Evolutionary conservation across 2,329 filamentous ascomycete species (phyloP).

Genomic region (Claviceps humidiphila): DNA sequence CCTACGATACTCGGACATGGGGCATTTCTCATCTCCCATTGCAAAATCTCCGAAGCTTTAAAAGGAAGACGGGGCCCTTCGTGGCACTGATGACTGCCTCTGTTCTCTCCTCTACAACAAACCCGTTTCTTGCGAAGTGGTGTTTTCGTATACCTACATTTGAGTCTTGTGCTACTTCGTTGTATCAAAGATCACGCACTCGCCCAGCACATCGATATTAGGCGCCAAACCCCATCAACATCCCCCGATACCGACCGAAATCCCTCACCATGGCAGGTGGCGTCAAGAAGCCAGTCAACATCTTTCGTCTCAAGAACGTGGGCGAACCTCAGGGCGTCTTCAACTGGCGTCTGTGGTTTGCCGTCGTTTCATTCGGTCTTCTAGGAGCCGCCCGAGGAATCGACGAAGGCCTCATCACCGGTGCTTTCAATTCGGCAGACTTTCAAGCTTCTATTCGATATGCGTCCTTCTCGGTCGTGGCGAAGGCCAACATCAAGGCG

Average conservation of each 20-base stretch:
- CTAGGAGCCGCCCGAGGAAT: constrained; percentile 66
- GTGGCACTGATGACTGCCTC: no score
- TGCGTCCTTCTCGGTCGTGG: constrained; percentile 33
- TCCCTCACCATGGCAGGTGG: constrained; percentile 31
- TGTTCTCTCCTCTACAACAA: no score
- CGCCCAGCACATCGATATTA: neutral
- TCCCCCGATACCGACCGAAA: neutral
- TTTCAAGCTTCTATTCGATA: constrained; percentile 50
- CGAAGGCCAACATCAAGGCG: constrained; percentile 54
- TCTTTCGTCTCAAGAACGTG: constrained; percentile 51
- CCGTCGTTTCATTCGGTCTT: constrained; percentile 59
- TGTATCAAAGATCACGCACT: no score
- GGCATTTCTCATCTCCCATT: no score
- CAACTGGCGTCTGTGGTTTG: constrained; percentile 70
- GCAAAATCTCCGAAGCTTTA: no score
- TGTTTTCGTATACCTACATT: no score
- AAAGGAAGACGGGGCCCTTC: no score
- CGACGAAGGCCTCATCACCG: constrained; percentile 69
- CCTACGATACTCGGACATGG: no score
- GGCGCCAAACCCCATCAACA: neutral
- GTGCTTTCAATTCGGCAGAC: constrained; percentile 53
- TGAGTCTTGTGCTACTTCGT: no score
- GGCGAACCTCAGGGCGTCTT: constrained; percentile 57
- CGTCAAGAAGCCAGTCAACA: constrained; percentile 42
- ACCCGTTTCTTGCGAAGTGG: no score